These are phyloP conservation scores for Galerina marginata DNA, from an alignment of 768 basidiomycete species.

Conservation along the genomic window DNA sequence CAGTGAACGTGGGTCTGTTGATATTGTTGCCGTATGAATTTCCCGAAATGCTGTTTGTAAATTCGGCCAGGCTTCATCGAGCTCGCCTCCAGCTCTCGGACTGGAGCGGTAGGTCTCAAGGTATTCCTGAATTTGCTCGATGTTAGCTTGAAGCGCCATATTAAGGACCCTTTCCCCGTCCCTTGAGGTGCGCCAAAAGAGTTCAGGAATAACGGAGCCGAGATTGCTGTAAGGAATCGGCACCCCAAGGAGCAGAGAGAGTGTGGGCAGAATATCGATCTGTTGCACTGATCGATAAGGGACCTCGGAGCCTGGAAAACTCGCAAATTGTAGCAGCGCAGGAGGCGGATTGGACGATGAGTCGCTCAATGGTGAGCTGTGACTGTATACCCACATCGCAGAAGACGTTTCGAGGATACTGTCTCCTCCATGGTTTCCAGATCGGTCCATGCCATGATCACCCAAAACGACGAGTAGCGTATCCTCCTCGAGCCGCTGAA, in stretches of 20 bases:
- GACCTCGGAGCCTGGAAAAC: slow-evolving; percentile 62
- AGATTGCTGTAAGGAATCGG: slow-evolving; percentile 97
- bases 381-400: slow-evolving; percentile 93
- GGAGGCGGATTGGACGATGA: slow-evolving; percentile 45
- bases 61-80: slow-evolving; percentile 65
- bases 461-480: slow-evolving; percentile 92
- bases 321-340: slow-evolving; percentile 54
- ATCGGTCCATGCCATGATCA: slow-evolving; percentile 96
- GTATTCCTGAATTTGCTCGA: slow-evolving; percentile 76
- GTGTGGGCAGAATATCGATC: slow-evolving; percentile 89
- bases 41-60: slow-evolving; percentile 54
- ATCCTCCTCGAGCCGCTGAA: slow-evolving; percentile 78
- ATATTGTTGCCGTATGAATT: slow-evolving; percentile 24
- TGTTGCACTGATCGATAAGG: slow-evolving; percentile 80
- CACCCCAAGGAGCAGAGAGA: slow-evolving; percentile 88
- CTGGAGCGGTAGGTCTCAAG: slow-evolving; percentile 77
- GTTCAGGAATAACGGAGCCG: slow-evolving; percentile 88
- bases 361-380: slow-evolving; percentile 64
- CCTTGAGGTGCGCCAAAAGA: slow-evolving; percentile 65
- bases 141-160: slow-evolving; percentile 72
- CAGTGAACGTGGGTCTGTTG: slow-evolving; percentile 39
- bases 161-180: slow-evolving; percentile 44
- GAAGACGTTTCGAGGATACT: slow-evolving; percentile 83
- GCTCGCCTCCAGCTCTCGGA: slow-evolving; percentile 66
- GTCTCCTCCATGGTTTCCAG: slow-evolving; percentile 97